Percentiles rank a stretch among this genome's conserved stretches.
Conservation (phyloP, 1,284 basidiomycete species). For the Heterobasidion occidentale region DNA sequence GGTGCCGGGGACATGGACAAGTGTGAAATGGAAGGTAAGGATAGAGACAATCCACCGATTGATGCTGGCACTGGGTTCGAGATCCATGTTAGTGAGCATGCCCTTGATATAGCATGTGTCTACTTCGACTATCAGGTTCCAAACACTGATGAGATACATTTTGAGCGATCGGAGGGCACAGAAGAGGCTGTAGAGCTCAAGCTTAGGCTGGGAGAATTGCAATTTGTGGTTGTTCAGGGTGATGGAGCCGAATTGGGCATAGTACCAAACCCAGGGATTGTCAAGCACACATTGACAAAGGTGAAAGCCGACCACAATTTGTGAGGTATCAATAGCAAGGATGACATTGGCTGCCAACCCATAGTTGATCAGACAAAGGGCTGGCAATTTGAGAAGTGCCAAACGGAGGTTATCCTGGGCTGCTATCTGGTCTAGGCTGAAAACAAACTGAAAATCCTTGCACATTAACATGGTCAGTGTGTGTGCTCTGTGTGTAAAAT, state of each 20-base stretch:
- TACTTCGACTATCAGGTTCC: conserved; percentile 27
- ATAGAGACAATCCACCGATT: conserved; percentile 34
- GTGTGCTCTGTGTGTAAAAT: conserved; percentile 11
- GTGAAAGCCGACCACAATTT: conserved; percentile 23
- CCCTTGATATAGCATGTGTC: conserved; percentile 8
- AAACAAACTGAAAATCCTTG: conserved; percentile 12
- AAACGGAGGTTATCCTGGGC: conserved; percentile 14
- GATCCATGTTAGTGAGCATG: conserved; percentile 14
- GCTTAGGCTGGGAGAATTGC: conserved; percentile 30
- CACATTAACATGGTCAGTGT: conserved; percentile 9
- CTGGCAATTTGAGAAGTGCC: conserved; percentile 11
- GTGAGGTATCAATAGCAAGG: conserved; percentile 24
- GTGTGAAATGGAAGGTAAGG: conserved; percentile 25
- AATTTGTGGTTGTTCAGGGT: conserved; percentile 26
- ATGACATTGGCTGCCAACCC: conserved; percentile 16
- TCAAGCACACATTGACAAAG: conserved; percentile 19
- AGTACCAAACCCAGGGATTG: background rate
- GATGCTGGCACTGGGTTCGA: conserved; percentile 25
- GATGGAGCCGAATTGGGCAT: conserved; percentile 22
- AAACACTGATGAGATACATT: conserved; percentile 25
- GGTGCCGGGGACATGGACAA: conserved; percentile 20
- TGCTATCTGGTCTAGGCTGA: conserved; percentile 9
- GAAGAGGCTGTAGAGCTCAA: conserved; percentile 32
- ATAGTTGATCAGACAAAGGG: conserved; percentile 23
- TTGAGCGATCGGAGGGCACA: conserved; percentile 18